Conservation (phyloP, 371 early-diverging fungal species). For the Caulochytrium protostelioides region DNA sequence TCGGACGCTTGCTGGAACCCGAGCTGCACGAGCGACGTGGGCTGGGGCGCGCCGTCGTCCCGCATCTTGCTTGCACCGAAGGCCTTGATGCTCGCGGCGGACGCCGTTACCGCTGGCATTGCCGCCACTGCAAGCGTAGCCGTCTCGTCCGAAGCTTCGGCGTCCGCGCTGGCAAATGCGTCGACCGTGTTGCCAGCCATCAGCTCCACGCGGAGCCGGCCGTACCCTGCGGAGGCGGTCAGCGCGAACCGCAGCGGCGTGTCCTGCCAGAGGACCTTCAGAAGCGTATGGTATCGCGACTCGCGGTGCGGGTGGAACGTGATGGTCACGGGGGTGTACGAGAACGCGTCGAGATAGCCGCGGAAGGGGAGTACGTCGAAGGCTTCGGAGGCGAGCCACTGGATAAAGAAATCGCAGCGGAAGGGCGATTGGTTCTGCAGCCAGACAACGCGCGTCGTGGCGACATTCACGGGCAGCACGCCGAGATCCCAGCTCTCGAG, state of each 20-base stretch:
- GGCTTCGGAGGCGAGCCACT: constrained; percentile 23
- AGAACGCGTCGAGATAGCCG: constrained; percentile 21
- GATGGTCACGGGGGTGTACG: constrained; percentile 12
- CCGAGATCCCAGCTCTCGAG: constrained; percentile 13
- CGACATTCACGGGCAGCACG: constrained; percentile 23
- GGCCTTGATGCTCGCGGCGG: background rate
- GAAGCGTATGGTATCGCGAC: constrained; percentile 10
- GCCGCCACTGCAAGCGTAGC: constrained; percentile 23
- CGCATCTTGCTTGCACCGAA: background rate
- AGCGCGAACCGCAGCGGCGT: constrained; percentile 14
- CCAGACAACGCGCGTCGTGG: constrained; percentile 11
- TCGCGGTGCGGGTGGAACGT: constrained; percentile 25
- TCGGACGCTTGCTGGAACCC: background rate
- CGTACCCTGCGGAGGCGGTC: constrained; percentile 23
- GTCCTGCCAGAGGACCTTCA: constrained; percentile 28
- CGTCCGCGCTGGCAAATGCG: constrained; percentile 17
- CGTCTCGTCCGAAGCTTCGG: constrained; percentile 16
- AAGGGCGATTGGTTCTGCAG: constrained; percentile 27
- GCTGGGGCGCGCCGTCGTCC: background rate
- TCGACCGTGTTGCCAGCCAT: background rate
- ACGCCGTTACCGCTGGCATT: background rate
- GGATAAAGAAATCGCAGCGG: constrained; percentile 26
- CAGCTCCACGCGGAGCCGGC: constrained; percentile 12
- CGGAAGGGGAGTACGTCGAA: constrained; percentile 23
- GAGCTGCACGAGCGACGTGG: background rate